Evolutionary conservation across 352 stramenopile genomes (phyloP).

Genomic region (Pilasporangium apinafurcum): DNA sequence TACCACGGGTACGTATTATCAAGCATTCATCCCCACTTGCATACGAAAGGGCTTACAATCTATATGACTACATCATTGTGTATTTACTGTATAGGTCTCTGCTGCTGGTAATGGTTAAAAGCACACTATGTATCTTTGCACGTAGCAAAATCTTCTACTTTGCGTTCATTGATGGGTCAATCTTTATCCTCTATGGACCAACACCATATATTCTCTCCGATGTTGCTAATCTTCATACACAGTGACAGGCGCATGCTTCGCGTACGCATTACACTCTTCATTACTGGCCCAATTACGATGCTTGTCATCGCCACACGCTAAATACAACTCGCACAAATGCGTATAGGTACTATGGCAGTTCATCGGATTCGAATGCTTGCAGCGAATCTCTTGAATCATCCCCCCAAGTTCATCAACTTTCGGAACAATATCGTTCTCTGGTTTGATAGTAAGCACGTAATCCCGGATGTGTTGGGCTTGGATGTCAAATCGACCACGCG

Average conservation of each 20-base stretch:
- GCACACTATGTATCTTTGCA: neutral
- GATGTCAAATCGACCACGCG: slow-evolving; percentile 61
- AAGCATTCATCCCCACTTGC: too few species aligned
- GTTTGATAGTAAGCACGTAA: slow-evolving; percentile 79
- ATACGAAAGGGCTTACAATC: too few species aligned
- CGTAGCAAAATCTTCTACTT: slow-evolving; percentile 1
- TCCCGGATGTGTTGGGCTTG: slow-evolving; percentile 53
- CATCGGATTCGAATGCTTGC: slow-evolving; percentile 59
- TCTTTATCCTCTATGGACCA: neutral
- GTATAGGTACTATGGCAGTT: slow-evolving; percentile 65
- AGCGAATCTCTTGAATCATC: slow-evolving; percentile 74
- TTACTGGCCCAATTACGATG: slow-evolving; percentile 59
- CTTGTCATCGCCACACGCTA: slow-evolving; percentile 55
- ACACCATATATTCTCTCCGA: too few species aligned
- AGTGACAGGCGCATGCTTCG: slow-evolving; percentile 13
- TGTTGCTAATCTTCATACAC: too few species aligned
- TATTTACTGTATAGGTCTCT: slow-evolving; percentile 38
- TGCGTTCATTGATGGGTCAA: neutral
- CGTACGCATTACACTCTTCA: slow-evolving; percentile 50
- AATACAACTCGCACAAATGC: slow-evolving; percentile 74
- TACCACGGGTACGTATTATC: slow-evolving; percentile 88
- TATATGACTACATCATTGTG: neutral
- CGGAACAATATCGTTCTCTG: slow-evolving; percentile 70
- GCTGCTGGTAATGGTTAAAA: slow-evolving; percentile 88
- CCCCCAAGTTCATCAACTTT: slow-evolving; percentile 69